Conservation (phyloP, 1,284 basidiomycete genomes). For the Neotropicomus parvogracilis region DNA sequence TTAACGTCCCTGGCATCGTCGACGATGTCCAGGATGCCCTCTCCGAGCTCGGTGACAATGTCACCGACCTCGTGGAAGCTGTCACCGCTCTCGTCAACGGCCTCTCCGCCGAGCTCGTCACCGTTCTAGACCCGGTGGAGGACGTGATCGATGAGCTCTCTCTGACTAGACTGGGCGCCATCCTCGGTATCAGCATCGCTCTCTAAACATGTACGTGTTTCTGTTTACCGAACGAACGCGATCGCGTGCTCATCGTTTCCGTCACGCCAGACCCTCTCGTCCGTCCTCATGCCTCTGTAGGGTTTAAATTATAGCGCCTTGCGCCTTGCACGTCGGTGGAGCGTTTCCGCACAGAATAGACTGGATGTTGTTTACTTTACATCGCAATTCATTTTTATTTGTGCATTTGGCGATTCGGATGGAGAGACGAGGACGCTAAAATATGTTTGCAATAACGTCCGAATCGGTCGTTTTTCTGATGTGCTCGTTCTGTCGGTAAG, state of each 20-base stretch:
- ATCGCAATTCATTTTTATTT: not conserved
- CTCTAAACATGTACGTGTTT: not conserved
- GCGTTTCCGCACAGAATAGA: not conserved
- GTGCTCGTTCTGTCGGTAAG: too few species aligned
- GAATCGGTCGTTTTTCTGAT: too few species aligned
- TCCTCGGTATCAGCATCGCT: not conserved
- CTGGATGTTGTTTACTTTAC: not conserved
- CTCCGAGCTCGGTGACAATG: conserved; percentile 27
- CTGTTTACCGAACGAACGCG: not conserved
- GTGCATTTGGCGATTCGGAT: too few species aligned
- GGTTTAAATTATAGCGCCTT: not conserved
- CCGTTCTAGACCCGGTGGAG: not conserved
- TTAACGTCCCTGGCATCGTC: not conserved
- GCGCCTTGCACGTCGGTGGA: not conserved
- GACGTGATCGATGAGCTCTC: not conserved
- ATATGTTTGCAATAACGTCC: too few species aligned
- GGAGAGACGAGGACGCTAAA: too few species aligned
- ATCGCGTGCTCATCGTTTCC: not conserved
- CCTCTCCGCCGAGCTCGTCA: conserved; percentile 23
- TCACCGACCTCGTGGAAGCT: conserved; percentile 32
- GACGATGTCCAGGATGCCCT: conserved; percentile 28
- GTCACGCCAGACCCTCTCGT: not conserved
- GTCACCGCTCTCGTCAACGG: conserved; percentile 31
- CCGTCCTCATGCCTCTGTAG: not conserved
- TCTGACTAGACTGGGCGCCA: not conserved